Conservation (phyloP, 2,329 filamentous ascomycete species). For the Cytospora leucostoma region DNA sequence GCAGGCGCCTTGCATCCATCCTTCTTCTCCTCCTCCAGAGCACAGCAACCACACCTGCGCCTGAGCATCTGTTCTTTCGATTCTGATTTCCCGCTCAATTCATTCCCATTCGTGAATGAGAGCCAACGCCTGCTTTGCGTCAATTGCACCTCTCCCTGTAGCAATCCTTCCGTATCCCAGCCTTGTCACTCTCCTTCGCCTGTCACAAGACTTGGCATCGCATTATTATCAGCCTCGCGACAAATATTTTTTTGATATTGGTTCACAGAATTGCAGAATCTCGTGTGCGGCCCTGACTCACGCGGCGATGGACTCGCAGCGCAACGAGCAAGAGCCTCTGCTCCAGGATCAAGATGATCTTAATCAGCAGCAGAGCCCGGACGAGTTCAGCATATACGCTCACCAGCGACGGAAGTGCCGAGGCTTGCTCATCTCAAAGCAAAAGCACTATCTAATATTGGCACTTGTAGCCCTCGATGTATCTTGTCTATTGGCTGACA, state of each 20-base stretch:
- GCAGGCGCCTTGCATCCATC: background rate
- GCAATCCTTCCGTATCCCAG: background rate
- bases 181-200: background rate
- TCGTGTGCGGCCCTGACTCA: background rate
- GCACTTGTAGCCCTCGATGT: constrained; percentile 49
- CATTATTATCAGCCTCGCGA: constrained; percentile 4
- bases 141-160: background rate
- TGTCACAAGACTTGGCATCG: constrained; percentile 13
- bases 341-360: constrained; percentile 4
- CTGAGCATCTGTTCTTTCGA: background rate
- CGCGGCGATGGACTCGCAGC: constrained; percentile 20
- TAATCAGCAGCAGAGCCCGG: constrained; percentile 11
- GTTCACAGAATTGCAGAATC: background rate
- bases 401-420: constrained; percentile 12
- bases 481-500: constrained; percentile 46
- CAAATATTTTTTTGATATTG: no score
- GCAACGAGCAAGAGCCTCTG: constrained; percentile 24
- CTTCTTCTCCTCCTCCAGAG: background rate
- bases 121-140: background rate
- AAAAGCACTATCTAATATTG: constrained; percentile 50
- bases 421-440: constrained; percentile 30
- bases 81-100: background rate
- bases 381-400: constrained; percentile 14
- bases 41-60: background rate
- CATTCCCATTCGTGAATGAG: background rate